phyloP scores from a whole-genome alignment of 148 eudicot species.

The Rhododendron ferrugineum region DNA sequence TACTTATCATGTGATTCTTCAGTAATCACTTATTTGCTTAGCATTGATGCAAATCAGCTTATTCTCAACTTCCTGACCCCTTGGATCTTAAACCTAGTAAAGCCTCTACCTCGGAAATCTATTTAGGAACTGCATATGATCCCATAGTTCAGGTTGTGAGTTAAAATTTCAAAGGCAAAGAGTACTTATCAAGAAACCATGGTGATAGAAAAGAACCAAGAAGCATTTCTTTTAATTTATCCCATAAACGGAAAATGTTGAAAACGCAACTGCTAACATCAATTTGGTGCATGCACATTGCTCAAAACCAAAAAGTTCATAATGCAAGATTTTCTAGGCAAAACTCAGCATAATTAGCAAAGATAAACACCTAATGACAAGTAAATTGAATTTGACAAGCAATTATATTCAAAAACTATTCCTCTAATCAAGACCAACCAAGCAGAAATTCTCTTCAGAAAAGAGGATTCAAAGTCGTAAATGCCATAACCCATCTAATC shows the following conservation, averaged over 20 bases:
- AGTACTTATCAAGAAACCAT: background rate
- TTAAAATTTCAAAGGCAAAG: background rate
- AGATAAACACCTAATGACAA: background rate
- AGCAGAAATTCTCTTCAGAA: background rate
- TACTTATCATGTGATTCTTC: background rate
- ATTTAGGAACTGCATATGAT: background rate
- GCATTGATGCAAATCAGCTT: background rate
- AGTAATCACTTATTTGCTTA: background rate
- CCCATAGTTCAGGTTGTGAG: background rate
- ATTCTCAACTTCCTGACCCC: background rate
- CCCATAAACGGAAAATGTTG: background rate
- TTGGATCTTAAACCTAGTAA: background rate
- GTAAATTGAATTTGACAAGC: background rate
- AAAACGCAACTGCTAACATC: background rate
- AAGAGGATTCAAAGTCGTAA: background rate
- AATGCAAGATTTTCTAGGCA: background rate
- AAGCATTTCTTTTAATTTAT: background rate
- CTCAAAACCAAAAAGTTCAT: background rate
- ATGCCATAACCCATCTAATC: slow-evolving; percentile 8
- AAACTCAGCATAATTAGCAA: background rate
- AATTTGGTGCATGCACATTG: background rate
- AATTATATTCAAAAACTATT: background rate
- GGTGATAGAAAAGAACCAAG: background rate
- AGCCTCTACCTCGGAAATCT: background rate
- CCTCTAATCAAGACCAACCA: background rate